Conservation (phyloP, 2,329 filamentous ascomycete species). For the Stagonosporopsis vannaccii region DNA sequence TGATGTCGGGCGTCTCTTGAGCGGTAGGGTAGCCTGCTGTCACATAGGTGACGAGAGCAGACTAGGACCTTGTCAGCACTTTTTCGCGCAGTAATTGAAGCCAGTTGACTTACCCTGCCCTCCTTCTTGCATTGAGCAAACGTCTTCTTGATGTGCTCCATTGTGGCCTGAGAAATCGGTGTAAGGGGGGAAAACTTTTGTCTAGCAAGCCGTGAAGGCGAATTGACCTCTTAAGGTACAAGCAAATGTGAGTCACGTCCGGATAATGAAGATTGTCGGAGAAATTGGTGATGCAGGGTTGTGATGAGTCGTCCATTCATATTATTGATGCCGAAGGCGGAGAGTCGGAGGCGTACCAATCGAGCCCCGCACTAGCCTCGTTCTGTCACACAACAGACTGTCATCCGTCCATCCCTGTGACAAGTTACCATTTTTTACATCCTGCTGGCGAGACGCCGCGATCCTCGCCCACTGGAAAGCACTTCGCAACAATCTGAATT, state of each 20-base stretch:
- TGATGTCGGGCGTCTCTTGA: conserved; percentile 81
- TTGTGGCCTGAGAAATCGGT: conserved; percentile 29
- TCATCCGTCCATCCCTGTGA: conserved; percentile 1
- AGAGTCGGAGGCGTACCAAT: conserved; percentile 21
- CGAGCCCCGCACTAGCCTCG: conserved; percentile 20
- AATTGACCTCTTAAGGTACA: conserved; percentile 17
- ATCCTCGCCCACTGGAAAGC: background rate
- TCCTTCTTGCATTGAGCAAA: conserved; percentile 61
- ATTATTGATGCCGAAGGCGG: conserved; percentile 28
- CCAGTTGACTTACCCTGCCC: conserved; percentile 47
- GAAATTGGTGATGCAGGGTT: conserved; percentile 18
- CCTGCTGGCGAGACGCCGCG: background rate
- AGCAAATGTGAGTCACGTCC: conserved; percentile 20
- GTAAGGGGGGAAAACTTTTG: conserved; percentile 4
- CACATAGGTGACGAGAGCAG: conserved; percentile 93
- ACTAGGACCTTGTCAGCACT: conserved; percentile 54
- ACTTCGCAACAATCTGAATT: background rate
- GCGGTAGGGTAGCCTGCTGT: conserved; percentile 89
- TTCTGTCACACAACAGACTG: conserved; percentile 13
- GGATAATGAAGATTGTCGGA: conserved; percentile 2
- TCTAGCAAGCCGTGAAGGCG: conserved; percentile 13
- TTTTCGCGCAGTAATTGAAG: background rate
- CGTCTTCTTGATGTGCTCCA: conserved; percentile 59
- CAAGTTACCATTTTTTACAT: conserved; percentile 2
- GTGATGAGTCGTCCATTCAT: conserved; percentile 21